Evolutionary conservation across 2,329 filamentous ascomycete genomes (phyloP), one percentile per base, ranked within the genome.

Genomic region (Orbilia oligospora): DNA sequence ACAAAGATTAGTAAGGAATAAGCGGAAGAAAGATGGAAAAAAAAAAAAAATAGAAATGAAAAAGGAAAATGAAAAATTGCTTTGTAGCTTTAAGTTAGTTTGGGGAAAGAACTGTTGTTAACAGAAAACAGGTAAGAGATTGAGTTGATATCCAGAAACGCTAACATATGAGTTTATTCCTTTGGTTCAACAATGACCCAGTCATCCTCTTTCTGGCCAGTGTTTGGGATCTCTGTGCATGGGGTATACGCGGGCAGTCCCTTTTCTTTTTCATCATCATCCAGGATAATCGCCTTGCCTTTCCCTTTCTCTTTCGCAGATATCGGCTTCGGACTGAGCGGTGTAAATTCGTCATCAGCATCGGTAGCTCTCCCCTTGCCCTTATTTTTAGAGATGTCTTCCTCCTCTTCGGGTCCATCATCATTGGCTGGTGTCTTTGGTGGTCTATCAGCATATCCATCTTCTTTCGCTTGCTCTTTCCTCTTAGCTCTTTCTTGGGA

Each of bases 121-220:
- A 36, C 10, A 36, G 33, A 8, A 36, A 36, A 36, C 3, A 8
- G 33, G 38, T 41, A 41, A 41, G n/a, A 41, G 38, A 2, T 30
- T 3, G 12, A 41, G 9, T 16, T 41, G 33, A 36, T 41, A 14
- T 14, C 3, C 9, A 16, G 27, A 30, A 6, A 30, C 1, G 38
- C 16, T 16, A 12, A 16, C 12, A 9, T 10, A 14, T 16, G 12
- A 30, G 58, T 70, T 72, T 53, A 76, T 14, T 76, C 58, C 33
- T 76, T 76, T n/a, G 72, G 72, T 27, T 69, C 65, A 9, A 77
- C 67, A 27, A 77, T 64, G 5, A 71, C 67, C 67, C 67, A 71
- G 24, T 77, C 73, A 3, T 77, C 73, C 5, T 76, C 71, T 24
- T 58, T 64, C 1, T 36, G 53, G 8, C 3, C 12, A 2, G 44